Percentiles rank a stretch among this genome's conserved stretches.
Conservation (phyloP, 306 rosid genomes). For the Herpetospermum pedunculosum region DNA sequence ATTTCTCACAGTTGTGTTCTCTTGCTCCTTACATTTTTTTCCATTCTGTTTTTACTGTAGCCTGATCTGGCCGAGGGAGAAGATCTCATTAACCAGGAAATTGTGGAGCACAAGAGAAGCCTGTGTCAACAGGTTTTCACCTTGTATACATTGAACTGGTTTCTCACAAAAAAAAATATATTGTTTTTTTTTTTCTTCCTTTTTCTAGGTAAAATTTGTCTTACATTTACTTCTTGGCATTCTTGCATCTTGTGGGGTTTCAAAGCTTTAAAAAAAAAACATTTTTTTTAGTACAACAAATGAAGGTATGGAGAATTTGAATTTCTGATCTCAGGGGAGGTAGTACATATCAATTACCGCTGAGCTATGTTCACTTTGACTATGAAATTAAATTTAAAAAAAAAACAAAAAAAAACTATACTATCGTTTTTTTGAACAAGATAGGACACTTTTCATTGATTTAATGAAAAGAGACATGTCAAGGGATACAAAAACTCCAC, state of each 20-base stretch:
- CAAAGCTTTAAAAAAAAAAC: neutral
- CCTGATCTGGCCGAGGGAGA: conserved; percentile 78
- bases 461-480: no score
- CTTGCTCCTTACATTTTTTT: neutral
- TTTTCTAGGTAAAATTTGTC: conserved; percentile 15
- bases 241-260: neutral
- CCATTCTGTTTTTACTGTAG: conserved; percentile 35
- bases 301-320: no score
- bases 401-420: no score
- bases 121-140: conserved; percentile 50
- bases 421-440: no score
- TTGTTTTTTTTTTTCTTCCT: neutral
- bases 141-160: neutral
- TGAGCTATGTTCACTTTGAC: no score
- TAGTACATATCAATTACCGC: no score
- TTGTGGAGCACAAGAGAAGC: conserved; percentile 49
- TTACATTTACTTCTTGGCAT: neutral
- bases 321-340: no score
- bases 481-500: no score
- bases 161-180: neutral
- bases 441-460: no score
- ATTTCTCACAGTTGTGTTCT: conserved; percentile 1
- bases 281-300: no score
- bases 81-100: conserved; percentile 55
- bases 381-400: no score